Evolutionary conservation across 2,329 filamentous ascomycete genomes (phyloP).

Genomic region (Aspergillus hortae): DNA sequence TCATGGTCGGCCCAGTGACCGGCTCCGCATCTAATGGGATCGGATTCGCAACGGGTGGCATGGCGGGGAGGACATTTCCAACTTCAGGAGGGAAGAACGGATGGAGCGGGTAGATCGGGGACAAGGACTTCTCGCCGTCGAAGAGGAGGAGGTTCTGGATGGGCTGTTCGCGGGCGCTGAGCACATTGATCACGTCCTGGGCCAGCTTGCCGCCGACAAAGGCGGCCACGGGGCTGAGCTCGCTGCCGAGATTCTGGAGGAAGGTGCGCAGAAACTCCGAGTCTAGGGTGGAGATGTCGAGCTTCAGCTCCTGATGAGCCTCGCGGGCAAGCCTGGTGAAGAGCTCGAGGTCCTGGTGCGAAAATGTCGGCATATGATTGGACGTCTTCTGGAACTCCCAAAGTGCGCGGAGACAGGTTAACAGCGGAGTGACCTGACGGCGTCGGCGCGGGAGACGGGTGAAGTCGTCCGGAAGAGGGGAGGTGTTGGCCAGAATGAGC

Average conservation of each 20-base stretch:
- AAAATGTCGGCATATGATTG: constrained; percentile 54
- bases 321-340: constrained; percentile 77
- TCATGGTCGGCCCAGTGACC: not conserved
- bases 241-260: constrained; percentile 77
- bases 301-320: constrained; percentile 70
- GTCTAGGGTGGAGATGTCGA: constrained; percentile 64
- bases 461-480: constrained; percentile 67
- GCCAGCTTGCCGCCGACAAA: constrained; percentile 87
- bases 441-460: constrained; percentile 66
- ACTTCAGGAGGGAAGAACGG: constrained; percentile 52
- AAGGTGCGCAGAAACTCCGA: constrained; percentile 77
- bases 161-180: constrained; percentile 86
- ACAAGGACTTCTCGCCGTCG: constrained; percentile 76
- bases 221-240: constrained; percentile 81
- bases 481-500: constrained; percentile 78
- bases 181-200: constrained; percentile 95
- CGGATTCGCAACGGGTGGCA: constrained; percentile 24
- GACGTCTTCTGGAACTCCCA: constrained; percentile 76
- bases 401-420: constrained; percentile 82
- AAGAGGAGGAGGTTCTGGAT: constrained; percentile 94
- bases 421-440: constrained; percentile 72
- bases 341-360: constrained; percentile 62
- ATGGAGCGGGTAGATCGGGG: constrained; percentile 77
- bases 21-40: constrained; percentile 20
- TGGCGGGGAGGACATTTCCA: constrained; percentile 23